Evolutionary conservation across 306 rosid species (phyloP), one percentile per base, ranked within the genome.

Genomic region (Cicer yamashitae): DNA sequence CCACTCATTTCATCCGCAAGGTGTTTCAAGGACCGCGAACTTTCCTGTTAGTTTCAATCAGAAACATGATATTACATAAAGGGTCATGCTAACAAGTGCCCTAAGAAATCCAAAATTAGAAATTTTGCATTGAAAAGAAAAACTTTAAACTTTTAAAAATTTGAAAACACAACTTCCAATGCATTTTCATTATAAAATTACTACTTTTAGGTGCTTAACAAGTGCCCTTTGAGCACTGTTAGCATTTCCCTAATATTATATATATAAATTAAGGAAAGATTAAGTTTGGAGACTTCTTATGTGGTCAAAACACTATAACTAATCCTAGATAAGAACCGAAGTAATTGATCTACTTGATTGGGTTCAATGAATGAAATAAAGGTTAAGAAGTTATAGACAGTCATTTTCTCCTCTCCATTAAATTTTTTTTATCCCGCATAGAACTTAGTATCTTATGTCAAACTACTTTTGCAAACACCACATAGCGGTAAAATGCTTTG

Each of bases 1-100:
- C 87, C 88, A 67, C 86, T 84, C 84, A 81, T 81, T 83, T 87
- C 94, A 77, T 89, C 92, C 14, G 81, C 91, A 10, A 83, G 86
- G 84, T 91, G 94, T 85, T 91, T 91, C 73, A 86, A 65, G 44
- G 89, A 83, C 53, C 85, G 84, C 4, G 86, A 80, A 76, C 77
- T 86, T 44, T 73, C 94, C 97, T 91, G 85, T 76, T 11, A 47
- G 56, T 70, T 61, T 74, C 78, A 76, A 30, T 74, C 41, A 68
- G 63, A 70, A 76, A 70, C 71, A 67, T 25, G 12, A 64, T 56
- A 51, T 54, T 34, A 58, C 39, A 25, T 30, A 30, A 30, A 30
- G 1, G 5, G 37, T 4, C 37, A 0, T 30, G 37, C 37, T 30
- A 30, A 30, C 37, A 30, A 4, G 37, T 30, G 5, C 37, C 37